Evolutionary conservation across 2,329 filamentous ascomycete species (phyloP).

Genomic region (Clonostachys chloroleuca): DNA sequence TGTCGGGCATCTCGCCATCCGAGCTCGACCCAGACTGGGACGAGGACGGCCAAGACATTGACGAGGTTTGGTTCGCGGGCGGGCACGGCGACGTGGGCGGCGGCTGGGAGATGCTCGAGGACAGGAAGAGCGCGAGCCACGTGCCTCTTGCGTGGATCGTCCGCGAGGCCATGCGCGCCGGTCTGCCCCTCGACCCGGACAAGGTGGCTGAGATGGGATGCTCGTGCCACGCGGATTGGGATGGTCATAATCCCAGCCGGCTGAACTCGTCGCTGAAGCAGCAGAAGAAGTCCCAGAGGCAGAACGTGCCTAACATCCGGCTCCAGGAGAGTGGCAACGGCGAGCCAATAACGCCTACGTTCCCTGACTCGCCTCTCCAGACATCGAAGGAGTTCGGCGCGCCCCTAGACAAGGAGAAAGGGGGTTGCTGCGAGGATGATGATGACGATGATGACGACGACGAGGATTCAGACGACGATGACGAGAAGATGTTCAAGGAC

Average conservation of each 20-base stretch:
- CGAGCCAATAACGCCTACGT: neutral
- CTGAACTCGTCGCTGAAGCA: neutral
- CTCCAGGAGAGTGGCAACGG: slow-evolving; percentile 9
- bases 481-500: slow-evolving; percentile 41
- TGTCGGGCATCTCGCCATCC: slow-evolving; percentile 17
- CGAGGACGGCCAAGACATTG: slow-evolving; percentile 62
- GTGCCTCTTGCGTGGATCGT: slow-evolving; percentile 70
- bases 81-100: slow-evolving; percentile 77
- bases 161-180: slow-evolving; percentile 52
- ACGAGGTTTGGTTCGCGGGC: slow-evolving; percentile 78
- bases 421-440: neutral
- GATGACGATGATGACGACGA: slow-evolving; percentile 1
- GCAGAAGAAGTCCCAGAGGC: slow-evolving; percentile 1
- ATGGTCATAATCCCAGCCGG: neutral
- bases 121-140: slow-evolving; percentile 61
- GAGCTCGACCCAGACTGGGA: slow-evolving; percentile 34
- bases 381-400: slow-evolving; percentile 7
- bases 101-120: slow-evolving; percentile 59
- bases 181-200: slow-evolving; percentile 64
- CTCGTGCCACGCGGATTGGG: slow-evolving; percentile 21
- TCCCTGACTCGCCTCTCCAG: slow-evolving; percentile 5
- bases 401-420: slow-evolving; percentile 1
- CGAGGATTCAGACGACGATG: slow-evolving; percentile 10
- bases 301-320: slow-evolving; percentile 21
- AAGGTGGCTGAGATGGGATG: slow-evolving; percentile 67